These are phyloP conservation scores for Diplogelasinospora grovesii DNA, from an alignment of 495 filamentous ascomycete species.

Conservation along the genomic window DNA sequence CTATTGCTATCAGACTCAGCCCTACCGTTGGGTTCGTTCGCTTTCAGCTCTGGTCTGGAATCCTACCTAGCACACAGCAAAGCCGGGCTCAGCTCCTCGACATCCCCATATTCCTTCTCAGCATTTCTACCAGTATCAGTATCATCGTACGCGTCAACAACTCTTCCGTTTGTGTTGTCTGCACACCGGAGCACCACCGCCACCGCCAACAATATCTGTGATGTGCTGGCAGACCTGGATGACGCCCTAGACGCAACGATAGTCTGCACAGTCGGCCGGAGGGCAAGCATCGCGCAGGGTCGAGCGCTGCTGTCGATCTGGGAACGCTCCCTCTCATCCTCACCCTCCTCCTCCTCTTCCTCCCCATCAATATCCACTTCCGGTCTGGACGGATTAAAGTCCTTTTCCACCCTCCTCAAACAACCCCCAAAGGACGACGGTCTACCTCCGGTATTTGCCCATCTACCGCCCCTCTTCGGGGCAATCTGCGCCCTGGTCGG, in stretches of 20 bases:
- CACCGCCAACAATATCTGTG: background rate
- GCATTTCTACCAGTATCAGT: conserved; percentile 75
- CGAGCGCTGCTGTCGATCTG: conserved; percentile 81
- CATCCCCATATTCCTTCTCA: conserved; percentile 47
- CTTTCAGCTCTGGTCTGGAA: conserved; percentile 90
- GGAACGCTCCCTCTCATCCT: conserved; percentile 59
- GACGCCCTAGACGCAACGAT: conserved; percentile 81
- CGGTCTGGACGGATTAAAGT: no score
- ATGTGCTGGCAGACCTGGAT: conserved; percentile 54
- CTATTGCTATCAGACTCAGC: conserved; percentile 93
- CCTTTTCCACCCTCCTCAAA: background rate
- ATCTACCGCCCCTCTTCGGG: conserved; percentile 78
- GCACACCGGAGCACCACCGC: conserved; percentile 56
- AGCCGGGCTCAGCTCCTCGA: conserved; percentile 11
- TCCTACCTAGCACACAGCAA: conserved; percentile 82
- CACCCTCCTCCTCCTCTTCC: conserved; percentile 1
- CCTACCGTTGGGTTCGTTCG: conserved; percentile 91
- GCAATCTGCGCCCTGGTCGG: conserved; percentile 58
- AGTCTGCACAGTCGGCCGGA: conserved; percentile 77
- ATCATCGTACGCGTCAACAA: conserved; percentile 66
- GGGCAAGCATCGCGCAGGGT: conserved; percentile 80
- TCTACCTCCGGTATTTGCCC: conserved; percentile 45
- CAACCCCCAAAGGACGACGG: background rate
- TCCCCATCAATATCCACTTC: background rate
- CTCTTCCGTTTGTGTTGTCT: conserved; percentile 78